These are phyloP conservation scores for Beauveria bassiana DNA, from an alignment of 2,329 filamentous ascomycete genomes.

Conservation along the genomic window DNA sequence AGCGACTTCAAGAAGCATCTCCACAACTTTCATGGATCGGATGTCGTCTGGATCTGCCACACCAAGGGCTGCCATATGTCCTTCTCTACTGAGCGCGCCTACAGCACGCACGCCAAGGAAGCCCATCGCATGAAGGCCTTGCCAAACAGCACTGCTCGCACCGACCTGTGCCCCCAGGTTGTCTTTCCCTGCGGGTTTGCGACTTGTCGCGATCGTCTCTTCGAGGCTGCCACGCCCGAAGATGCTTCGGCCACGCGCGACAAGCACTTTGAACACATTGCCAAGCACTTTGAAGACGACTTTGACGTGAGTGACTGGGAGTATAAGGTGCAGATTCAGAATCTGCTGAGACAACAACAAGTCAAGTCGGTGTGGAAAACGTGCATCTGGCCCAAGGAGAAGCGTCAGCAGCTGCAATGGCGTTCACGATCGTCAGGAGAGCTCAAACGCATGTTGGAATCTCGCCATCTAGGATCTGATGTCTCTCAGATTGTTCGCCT, in stretches of 20 bases:
- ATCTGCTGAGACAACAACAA: conserved; percentile 34
- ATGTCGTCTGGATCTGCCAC: conserved; percentile 36
- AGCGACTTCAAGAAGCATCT: conserved; percentile 42
- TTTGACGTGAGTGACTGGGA: conserved; percentile 36
- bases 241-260: conserved; percentile 31
- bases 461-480: conserved; percentile 33
- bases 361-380: conserved; percentile 39
- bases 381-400: conserved; percentile 37
- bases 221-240: conserved; percentile 30
- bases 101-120: conserved; percentile 36
- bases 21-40: conserved; percentile 38
- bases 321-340: conserved; percentile 35
- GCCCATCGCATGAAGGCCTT: conserved; percentile 34
- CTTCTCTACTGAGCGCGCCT: conserved; percentile 38
- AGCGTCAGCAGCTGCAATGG: conserved; percentile 33
- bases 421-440: conserved; percentile 34
- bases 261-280: conserved; percentile 40
- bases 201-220: conserved; percentile 34
- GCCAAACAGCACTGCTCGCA: conserved; percentile 32
- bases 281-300: conserved; percentile 38
- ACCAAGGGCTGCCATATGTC: conserved; percentile 33
- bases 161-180: conserved; percentile 34
- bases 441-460: conserved; percentile 37
- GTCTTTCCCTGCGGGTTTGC: conserved; percentile 38
- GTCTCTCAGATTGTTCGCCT: conserved; percentile 34